Base-by-base conservation (phyloP, 345 rosid genomes). In the Sisymbrium irio region DNA sequence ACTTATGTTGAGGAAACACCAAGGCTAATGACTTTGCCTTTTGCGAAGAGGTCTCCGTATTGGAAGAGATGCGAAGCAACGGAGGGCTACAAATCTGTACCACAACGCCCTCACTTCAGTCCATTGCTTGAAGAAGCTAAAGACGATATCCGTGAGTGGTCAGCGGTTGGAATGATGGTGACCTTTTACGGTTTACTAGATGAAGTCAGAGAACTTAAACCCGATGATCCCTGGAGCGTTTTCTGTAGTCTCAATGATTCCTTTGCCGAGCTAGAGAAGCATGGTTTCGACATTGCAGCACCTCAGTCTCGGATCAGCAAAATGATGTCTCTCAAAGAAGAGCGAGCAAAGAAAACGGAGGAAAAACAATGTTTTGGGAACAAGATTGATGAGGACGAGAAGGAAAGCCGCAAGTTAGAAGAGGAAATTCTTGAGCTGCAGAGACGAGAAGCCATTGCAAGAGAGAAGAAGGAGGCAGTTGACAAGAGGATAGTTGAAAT, bases 151-250 rank as follows among this genome's bases (percentile, higher is more conserved):
- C 91, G 92, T 9, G 97, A 91, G 82, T 91, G 85, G 55, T 33
- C 82, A n/a, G 95, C 97, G 32, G 68, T 91, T 60, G 95, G 95
- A 10, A 69, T 83, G 57, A 85, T 83, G 91, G 87, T 87, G 9
- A 85, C 80, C 3, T 91, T 79, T 58, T 74, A 87, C 4, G 61
- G 80, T 62, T 80, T 89, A 78, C 63, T 83, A 11, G 89, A 89
- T 6, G 82, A 87, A 83, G 79, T 82, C 10, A 76, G 54, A 13
- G 39, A 37, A 13, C 70, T 76, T 58, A 71, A 71, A 17, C 62
- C 72, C 25, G 74, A 80, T 68, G 84, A 70, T 67, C 61, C 85
- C 3, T 32, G 74, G 67, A 73, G 67, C 61, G 22, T 47, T 19
- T 12, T 47, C 54, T 19, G 13, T 4, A 45, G 22, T 54, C 78